A percentile compares a stretch with the other conserved stretches of the same genome.
phyloP scores from a whole-genome alignment of 495 filamentous ascomycete genomes.

The Lophiostoma macrostomum region DNA sequence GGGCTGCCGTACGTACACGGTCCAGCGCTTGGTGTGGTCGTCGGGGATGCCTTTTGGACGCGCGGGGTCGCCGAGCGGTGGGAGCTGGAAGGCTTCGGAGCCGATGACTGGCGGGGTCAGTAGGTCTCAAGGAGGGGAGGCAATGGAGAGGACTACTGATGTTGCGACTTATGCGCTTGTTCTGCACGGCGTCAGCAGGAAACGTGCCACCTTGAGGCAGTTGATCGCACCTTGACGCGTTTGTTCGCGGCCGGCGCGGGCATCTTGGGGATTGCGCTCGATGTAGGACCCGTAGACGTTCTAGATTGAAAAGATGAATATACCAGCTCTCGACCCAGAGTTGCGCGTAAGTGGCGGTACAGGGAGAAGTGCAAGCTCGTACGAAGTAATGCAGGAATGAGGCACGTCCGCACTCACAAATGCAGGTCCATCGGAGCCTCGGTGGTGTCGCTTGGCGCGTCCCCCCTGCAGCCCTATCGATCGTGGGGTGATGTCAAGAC shows the following conservation, averaged over 20 bases:
- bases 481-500: slow-evolving; percentile 29
- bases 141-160: slow-evolving; percentile 50
- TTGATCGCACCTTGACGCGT: slow-evolving; percentile 54
- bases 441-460: slow-evolving; percentile 14
- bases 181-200: slow-evolving; percentile 50
- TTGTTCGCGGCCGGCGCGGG: slow-evolving; percentile 56
- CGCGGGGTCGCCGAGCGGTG: slow-evolving; percentile 69
- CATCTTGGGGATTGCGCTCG: slow-evolving; percentile 48
- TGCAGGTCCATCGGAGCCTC: background rate
- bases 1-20: slow-evolving; percentile 83
- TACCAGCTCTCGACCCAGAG: background rate
- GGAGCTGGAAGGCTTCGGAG: slow-evolving; percentile 71
- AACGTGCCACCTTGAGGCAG: background rate
- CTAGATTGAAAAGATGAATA: too few relatives aligned
- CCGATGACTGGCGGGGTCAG: slow-evolving; percentile 65
- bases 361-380: background rate
- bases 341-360: background rate
- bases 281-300: background rate
- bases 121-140: background rate
- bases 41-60: slow-evolving; percentile 57
- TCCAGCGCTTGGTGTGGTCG: slow-evolving; percentile 95
- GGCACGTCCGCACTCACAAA: too few relatives aligned
- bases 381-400: too few relatives aligned
- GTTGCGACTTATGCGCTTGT: slow-evolving; percentile 69
- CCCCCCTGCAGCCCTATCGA: slow-evolving; percentile 19